Evolutionary conservation across 1,284 basidiomycete species (phyloP), one percentile per base, ranked within the genome.

Genomic region (Golubevia sp.): DNA sequence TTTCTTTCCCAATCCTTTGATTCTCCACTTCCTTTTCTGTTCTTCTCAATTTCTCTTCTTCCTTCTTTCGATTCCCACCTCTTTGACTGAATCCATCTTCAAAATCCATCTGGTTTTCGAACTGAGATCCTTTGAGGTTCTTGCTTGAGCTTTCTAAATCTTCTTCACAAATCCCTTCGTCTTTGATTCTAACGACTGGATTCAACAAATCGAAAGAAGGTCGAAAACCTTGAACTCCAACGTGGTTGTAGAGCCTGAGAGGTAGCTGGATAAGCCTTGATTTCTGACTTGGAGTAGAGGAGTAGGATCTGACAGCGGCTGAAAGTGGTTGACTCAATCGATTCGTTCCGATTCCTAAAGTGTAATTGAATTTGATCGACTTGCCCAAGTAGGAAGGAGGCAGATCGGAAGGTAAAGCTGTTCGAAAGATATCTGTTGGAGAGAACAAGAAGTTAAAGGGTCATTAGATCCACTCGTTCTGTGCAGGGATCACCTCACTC

Each of bases 371-470:
- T 72, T 88, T 88, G 67, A 97, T 87, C 0, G 90, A 87, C 57
- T 91, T 90, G 1, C 96, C 96, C 49, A 89, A 88, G 85, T 92
- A 97, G 0, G 94, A 93, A 0, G 96, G 96, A 0, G 96, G 96
- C 0, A 98, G 86, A 62, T 89, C 89, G 3, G 89, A 86, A 0
- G 96, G 76, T 30, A 82, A 52, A 1, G 53, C 63, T 11, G 79
- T 58, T 23, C 61, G 55, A 58, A 82, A 77, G 15, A 66, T 55
- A 53, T 64, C 59, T 64, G 34, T n/a, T 3, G 49, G 1, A 48
- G n/a, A 51, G 1, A 38, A 60, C 30, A 52, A 27, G n/a, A n/a
- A 6, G 49, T 50, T 1, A 7, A 15, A 25, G 15, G 30, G 1
- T 15, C n/a, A 18, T n/a, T n/a, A n/a, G n/a, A n/a, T n/a, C n/a